phyloP scores from a whole-genome alignment of 78 protist genomes.

The Chrysochromulina tobinii region DNA sequence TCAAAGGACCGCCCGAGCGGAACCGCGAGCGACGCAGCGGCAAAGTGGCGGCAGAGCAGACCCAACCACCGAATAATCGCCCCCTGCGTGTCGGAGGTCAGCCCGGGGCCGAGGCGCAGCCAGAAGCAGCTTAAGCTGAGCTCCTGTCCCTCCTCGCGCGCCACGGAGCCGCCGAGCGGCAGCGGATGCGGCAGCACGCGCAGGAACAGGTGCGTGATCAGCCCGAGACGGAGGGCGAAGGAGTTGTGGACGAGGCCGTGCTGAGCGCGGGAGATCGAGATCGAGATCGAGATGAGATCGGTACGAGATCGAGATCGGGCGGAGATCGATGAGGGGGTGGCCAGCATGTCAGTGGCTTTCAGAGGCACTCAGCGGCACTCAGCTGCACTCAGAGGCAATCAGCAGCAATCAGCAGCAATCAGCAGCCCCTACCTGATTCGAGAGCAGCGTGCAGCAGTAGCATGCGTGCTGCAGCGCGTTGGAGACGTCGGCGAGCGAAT shows the following conservation, averaged over 20 bases:
- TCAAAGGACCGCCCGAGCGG: conserved; percentile 18
- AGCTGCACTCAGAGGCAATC: too few relatives aligned
- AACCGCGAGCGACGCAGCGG: conserved; percentile 22
- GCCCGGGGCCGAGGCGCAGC: neutral
- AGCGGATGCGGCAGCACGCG: conserved; percentile 37
- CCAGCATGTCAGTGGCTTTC: too few relatives aligned
- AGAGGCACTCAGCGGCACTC: too few relatives aligned
- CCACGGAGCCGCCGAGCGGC: conserved; percentile 5
- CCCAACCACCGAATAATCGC: neutral
- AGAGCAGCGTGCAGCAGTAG: neutral
- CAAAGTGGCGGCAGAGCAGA: conserved; percentile 21
- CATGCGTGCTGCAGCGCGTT: neutral
- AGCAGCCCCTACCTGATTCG: neutral
- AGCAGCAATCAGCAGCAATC: too few relatives aligned
- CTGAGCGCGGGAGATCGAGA: neutral
- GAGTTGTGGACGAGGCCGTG: conserved; percentile 6
- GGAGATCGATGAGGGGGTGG: too few relatives aligned
- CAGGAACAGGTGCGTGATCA: conserved; percentile 31
- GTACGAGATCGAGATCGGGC: too few relatives aligned
- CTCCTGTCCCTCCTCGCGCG: neutral
- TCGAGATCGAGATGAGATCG: too few relatives aligned
- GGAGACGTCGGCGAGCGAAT: neutral
- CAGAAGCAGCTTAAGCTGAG: conserved; percentile 12
- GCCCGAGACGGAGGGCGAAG: conserved; percentile 11
- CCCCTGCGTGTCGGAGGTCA: conserved; percentile 18